Percentiles rank a stretch among this genome's conserved stretches.
phyloP scores from a whole-genome alignment of 805 yeast genomes.

The Lipomyces kockii region DNA sequence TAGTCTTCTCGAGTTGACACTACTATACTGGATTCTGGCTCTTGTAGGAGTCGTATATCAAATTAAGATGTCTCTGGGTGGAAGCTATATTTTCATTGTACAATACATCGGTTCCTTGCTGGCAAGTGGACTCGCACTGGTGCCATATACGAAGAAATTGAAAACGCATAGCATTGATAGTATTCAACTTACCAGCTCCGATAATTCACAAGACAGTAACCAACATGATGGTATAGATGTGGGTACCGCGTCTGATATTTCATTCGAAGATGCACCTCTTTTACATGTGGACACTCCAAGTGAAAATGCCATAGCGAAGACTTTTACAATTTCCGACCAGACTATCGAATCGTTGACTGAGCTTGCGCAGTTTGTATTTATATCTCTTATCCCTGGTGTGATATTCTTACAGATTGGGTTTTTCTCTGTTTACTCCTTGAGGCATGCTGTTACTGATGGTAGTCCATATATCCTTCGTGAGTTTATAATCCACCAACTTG shows the following conservation, averaged over 20 bases:
- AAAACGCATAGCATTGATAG: neutral
- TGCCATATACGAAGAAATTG: conserved; percentile 6
- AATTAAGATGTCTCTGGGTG: conserved; percentile 11
- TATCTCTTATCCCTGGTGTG: conserved; percentile 17
- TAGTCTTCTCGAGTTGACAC: conserved; percentile 15
- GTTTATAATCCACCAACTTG: neutral
- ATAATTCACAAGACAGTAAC: neutral
- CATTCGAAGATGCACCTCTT: neutral
- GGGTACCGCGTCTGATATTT: neutral
- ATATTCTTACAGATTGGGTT: conserved; percentile 12
- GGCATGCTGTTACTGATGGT: conserved; percentile 31
- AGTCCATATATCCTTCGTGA: conserved; percentile 17
- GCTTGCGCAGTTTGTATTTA: conserved; percentile 17
- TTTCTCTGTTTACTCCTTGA: conserved; percentile 17
- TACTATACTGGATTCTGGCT: conserved; percentile 25
- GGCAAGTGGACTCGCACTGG: conserved; percentile 10
- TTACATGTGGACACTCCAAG: neutral
- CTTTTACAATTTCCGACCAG: neutral
- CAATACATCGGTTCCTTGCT: conserved; percentile 17
- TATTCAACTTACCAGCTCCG: neutral
- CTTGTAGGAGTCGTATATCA: conserved; percentile 5
- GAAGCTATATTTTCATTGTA: conserved; percentile 18
- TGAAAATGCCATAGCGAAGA: neutral
- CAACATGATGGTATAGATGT: neutral
- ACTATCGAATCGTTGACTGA: conserved; percentile 7